These are phyloP conservation scores for Pyrus hybrid DNA, from an alignment of 331 rosid species.

Conservation along the genomic window DNA sequence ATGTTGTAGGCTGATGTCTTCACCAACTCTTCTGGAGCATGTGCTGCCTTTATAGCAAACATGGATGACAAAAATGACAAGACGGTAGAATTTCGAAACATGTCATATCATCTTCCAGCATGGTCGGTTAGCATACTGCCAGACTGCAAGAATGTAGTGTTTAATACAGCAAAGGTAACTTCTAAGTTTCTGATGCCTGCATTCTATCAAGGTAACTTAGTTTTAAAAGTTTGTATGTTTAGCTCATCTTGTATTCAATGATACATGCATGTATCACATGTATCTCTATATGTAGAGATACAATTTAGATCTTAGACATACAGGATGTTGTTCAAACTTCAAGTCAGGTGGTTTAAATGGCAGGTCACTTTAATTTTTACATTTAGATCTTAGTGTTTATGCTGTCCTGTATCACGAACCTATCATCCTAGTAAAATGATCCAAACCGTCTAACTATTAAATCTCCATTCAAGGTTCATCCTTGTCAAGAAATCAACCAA, in stretches of 20 bases:
- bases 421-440: not conserved
- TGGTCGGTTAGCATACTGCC: constrained; percentile 99
- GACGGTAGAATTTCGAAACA: constrained; percentile 57
- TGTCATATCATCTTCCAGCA: constrained; percentile 80
- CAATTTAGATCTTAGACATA: not conserved
- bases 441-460: not conserved
- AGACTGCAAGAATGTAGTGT: constrained; percentile 84
- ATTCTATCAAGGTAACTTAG: not conserved
- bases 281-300: not conserved
- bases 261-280: not conserved
- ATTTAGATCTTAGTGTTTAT: no score
- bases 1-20: constrained; percentile 71
- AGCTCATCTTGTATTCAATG: not conserved
- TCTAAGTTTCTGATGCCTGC: constrained; percentile 2
- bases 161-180: constrained; percentile 80
- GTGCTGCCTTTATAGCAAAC: constrained; percentile 80
- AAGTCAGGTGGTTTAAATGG: not conserved
- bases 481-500: no score
- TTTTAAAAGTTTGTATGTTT: not conserved
- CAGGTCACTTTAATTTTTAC: no score
- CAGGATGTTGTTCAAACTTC: not conserved
- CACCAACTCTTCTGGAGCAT: constrained; percentile 72
- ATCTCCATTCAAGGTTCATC: not conserved
- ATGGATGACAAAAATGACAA: constrained; percentile 68
- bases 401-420: no score